phyloP scores from a whole-genome alignment of 495 filamentous ascomycete genomes.

The Astrothelium subdiscretum region DNA sequence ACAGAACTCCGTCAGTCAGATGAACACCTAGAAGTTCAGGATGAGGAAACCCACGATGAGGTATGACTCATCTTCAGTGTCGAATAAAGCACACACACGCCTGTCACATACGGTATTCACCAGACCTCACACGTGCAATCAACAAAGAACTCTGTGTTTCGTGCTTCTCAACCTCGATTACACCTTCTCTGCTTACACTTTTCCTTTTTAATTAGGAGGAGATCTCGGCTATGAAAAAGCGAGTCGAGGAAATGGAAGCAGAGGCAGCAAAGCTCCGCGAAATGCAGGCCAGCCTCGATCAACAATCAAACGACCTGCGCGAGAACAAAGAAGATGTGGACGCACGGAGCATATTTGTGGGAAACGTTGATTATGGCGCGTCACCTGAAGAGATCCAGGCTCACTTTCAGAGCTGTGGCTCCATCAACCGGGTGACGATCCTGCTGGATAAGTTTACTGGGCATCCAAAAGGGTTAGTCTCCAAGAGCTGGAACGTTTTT shows the following conservation, averaged over 20 bases:
- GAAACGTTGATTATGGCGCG: conserved; percentile 96
- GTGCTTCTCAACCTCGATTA: not conserved
- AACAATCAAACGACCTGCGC: conserved; percentile 65
- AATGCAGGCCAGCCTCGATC: conserved; percentile 86
- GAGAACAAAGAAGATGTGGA: conserved; percentile 97
- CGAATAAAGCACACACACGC: not conserved
- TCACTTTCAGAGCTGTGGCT: conserved; percentile 95
- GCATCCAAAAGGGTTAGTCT: conserved; percentile 88
- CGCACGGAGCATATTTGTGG: conserved; percentile 91
- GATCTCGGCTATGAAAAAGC: conserved; percentile 93
- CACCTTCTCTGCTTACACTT: conserved; percentile 6
- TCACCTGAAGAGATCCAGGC: conserved; percentile 98
- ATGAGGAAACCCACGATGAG: conserved; percentile 23
- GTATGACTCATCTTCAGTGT: conserved; percentile 5
- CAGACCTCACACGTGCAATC: not conserved
- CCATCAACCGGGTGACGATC: conserved; percentile 97
- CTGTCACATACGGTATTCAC: too few relatives aligned
- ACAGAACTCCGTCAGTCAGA: conserved; percentile 6
- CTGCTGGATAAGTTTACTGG: conserved; percentile 95
- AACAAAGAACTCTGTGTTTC: not conserved
- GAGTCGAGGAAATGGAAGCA: conserved; percentile 98
- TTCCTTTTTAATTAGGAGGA: conserved; percentile 53
- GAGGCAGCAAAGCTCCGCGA: conserved; percentile 92
- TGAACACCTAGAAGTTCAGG: conserved; percentile 19
- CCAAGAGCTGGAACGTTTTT: conserved; percentile 21